Conservation (phyloP, 1,284 basidiomycete species). For the Moesziomyces globuligerus region DNA sequence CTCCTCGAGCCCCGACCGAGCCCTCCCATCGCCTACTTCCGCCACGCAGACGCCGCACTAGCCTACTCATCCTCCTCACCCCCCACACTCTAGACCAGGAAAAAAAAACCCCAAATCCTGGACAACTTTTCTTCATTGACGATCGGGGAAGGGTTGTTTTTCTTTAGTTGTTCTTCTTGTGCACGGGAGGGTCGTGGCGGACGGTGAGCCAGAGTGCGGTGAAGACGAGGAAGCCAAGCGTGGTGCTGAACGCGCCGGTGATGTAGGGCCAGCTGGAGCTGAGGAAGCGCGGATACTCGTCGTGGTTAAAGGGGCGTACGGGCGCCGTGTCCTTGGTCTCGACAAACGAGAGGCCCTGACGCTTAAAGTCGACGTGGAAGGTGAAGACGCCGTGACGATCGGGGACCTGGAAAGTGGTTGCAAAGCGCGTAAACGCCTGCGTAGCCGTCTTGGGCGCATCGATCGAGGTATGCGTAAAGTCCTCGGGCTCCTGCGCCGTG, state of each 20-base stretch:
- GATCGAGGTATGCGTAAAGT: conserved; percentile 7
- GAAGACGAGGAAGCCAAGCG: conserved; percentile 84
- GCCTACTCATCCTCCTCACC: conserved; percentile 7
- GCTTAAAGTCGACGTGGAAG: conserved; percentile 86
- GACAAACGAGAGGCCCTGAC: conserved; percentile 83
- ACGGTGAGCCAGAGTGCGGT: conserved; percentile 78
- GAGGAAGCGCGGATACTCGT: conserved; percentile 93
- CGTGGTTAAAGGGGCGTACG: conserved; percentile 91
- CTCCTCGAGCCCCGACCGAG: neutral
- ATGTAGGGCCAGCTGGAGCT: conserved; percentile 96
- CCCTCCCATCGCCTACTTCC: conserved; percentile 16
- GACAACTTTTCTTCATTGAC: neutral
- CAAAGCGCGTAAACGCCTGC: conserved; percentile 72
- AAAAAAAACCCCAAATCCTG: no score
- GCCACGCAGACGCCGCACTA: conserved; percentile 8
- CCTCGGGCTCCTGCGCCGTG: conserved; percentile 12
- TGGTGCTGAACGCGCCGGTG: conserved; percentile 85
- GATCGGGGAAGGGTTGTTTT: no score
- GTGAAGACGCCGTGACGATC: conserved; percentile 98
- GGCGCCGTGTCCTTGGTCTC: conserved; percentile 78
- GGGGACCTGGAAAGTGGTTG: conserved; percentile 82
- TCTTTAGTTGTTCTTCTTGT: conserved; percentile 28
- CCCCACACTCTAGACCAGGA: neutral
- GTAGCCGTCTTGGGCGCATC: conserved; percentile 64
- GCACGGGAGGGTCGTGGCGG: conserved; percentile 7